Evolutionary conservation across 495 filamentous ascomycete species (phyloP).

Genomic region (Cryomyces minteri): DNA sequence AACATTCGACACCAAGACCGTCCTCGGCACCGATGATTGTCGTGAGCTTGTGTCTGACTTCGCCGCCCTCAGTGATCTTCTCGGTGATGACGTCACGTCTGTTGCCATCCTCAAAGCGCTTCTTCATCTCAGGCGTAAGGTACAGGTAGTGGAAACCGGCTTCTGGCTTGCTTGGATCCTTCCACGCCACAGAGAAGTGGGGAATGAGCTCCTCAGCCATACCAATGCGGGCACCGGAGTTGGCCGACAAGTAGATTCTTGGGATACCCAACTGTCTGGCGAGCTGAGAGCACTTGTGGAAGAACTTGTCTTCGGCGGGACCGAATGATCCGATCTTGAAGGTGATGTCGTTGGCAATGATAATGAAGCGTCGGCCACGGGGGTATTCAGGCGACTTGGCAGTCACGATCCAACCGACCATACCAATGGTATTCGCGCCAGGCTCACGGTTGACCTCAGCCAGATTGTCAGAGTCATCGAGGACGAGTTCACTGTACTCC

Average conservation of each 20-base stretch:
- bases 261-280: constrained; percentile 87
- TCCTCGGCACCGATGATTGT: constrained; percentile 90
- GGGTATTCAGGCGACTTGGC: constrained; percentile 98
- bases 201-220: constrained; percentile 95
- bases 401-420: constrained; percentile 96
- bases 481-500: constrained; percentile 80
- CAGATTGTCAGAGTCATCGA: constrained; percentile 84
- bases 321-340: constrained; percentile 98
- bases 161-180: constrained; percentile 66
- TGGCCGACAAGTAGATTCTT: constrained; percentile 92
- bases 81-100: constrained; percentile 77
- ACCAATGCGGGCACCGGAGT: constrained; percentile 97
- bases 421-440: constrained; percentile 86
- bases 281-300: constrained; percentile 95
- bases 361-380: constrained; percentile 74
- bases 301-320: constrained; percentile 91
- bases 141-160: constrained; percentile 98
- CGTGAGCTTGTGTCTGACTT: constrained; percentile 84
- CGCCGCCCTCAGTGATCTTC: constrained; percentile 64
- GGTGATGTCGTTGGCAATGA: constrained; percentile 97
- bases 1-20: constrained; percentile 91
- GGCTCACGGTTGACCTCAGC: constrained; percentile 86
- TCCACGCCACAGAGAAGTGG: constrained; percentile 93
- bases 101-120: constrained; percentile 71
- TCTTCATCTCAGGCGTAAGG: constrained; percentile 69